These are phyloP conservation scores for Haplosporangium gracile DNA, from an alignment of 192 early-diverging fungal genomes.

Conservation along the genomic window DNA sequence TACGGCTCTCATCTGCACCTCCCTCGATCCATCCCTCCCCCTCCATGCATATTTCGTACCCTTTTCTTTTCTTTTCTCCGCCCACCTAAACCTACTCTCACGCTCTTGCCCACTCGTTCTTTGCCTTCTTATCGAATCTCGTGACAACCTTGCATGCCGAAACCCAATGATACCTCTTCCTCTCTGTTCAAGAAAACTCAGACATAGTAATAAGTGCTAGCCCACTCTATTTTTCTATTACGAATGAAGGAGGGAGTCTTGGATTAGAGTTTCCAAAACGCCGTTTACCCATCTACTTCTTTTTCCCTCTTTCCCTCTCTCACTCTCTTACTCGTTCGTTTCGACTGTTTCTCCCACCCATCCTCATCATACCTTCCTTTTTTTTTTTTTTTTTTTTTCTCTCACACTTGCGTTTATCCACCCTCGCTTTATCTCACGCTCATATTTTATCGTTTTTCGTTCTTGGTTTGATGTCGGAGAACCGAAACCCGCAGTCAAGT, in stretches of 20 bases:
- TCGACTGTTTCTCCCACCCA: background rate
- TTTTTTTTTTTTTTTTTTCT: background rate
- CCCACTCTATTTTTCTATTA: background rate
- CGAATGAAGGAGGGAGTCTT: background rate
- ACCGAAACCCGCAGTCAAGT: background rate
- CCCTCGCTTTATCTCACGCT: background rate
- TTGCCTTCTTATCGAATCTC: background rate
- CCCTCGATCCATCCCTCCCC: no score
- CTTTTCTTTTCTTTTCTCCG: background rate
- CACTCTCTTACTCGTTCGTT: no score
- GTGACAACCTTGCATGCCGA: constrained; percentile 6
- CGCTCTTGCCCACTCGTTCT: constrained; percentile 1
- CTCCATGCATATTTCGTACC: background rate
- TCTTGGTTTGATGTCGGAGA: background rate
- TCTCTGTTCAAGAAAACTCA: background rate
- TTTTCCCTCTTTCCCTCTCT: background rate
- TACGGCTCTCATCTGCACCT: background rate
- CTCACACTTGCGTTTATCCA: background rate
- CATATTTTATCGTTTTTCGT: background rate
- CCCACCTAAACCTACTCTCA: background rate
- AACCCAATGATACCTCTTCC: constrained; percentile 1
- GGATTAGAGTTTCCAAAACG: constrained; percentile 9
- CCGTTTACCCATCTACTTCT: background rate
- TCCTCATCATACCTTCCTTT: background rate
- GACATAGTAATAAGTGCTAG: background rate